phyloP scores from a whole-genome alignment of 768 basidiomycete species.

The Mycena capillaripes region DNA sequence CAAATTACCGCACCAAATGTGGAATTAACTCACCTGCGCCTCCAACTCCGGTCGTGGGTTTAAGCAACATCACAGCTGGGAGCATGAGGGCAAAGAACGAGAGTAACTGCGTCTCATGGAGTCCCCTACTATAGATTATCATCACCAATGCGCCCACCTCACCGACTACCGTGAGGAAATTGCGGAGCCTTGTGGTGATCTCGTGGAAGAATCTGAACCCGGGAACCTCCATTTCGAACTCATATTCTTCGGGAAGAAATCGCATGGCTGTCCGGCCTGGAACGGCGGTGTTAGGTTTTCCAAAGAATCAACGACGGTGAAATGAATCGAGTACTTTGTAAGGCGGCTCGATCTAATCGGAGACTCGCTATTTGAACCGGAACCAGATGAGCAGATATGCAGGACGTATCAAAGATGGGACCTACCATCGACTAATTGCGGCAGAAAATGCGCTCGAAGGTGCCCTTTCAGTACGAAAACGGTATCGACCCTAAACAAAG shows the following conservation, averaged over 20 bases:
- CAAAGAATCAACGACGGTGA: not conserved
- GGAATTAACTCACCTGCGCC: slow-evolving; percentile 50
- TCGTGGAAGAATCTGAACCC: slow-evolving; percentile 29
- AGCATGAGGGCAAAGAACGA: slow-evolving; percentile 44
- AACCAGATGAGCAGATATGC: not conserved
- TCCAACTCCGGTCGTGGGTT: slow-evolving; percentile 51
- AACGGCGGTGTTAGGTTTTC: slow-evolving; percentile 2
- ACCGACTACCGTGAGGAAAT: slow-evolving; percentile 27
- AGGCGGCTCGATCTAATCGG: slow-evolving; percentile 34
- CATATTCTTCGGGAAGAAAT: slow-evolving; percentile 25
- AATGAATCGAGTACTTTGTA: slow-evolving; percentile 34
- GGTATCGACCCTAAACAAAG: slow-evolving; percentile 31
- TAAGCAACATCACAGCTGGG: slow-evolving; percentile 46
- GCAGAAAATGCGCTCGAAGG: slow-evolving; percentile 55
- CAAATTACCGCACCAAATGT: slow-evolving; percentile 54
- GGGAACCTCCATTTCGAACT: slow-evolving; percentile 23
- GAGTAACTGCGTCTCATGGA: slow-evolving; percentile 42
- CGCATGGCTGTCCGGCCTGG: slow-evolving; percentile 15
- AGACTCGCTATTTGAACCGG: slow-evolving; percentile 43
- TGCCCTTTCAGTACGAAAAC: slow-evolving; percentile 43
- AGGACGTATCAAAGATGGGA: not conserved
- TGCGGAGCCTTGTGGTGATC: slow-evolving; percentile 24
- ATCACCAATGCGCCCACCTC: slow-evolving; percentile 21
- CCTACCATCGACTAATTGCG: slow-evolving; percentile 54
- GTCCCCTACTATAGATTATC: slow-evolving; percentile 31